Conservation (phyloP, 2,329 filamentous ascomycete species). For the Colletotrichum gigasporum region DNA sequence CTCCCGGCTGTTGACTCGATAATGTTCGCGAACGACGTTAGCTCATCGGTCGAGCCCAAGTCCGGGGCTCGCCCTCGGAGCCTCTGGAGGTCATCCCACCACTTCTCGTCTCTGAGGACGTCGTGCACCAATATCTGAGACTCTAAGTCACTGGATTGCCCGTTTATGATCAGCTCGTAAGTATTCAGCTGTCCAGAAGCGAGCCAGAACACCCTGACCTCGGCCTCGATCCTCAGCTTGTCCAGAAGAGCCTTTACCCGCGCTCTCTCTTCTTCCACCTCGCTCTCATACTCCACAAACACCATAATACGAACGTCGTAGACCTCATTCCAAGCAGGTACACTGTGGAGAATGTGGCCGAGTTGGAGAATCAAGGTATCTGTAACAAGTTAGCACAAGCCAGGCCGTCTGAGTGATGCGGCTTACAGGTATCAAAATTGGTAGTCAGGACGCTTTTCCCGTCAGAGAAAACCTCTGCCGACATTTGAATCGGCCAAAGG, state of each 20-base stretch:
- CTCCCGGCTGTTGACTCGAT: slow-evolving; percentile 53
- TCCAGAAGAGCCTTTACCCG: slow-evolving; percentile 79
- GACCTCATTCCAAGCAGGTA: slow-evolving; percentile 79
- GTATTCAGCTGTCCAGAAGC: slow-evolving; percentile 76
- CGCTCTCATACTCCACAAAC: slow-evolving; percentile 88
- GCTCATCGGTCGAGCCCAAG: slow-evolving; percentile 53
- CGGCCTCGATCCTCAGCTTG: slow-evolving; percentile 83
- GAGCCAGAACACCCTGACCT: slow-evolving; percentile 84
- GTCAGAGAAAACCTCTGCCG: slow-evolving; percentile 78
- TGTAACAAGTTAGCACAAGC: slow-evolving; percentile 37
- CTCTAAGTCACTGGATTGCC: slow-evolving; percentile 53
- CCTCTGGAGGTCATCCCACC: slow-evolving; percentile 81
- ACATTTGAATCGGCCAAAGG: slow-evolving; percentile 94
- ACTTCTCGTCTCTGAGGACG: slow-evolving; percentile 75
- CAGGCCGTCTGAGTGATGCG: background rate
- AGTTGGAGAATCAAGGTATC: slow-evolving; percentile 85
- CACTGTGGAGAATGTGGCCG: slow-evolving; percentile 84
- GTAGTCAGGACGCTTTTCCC: slow-evolving; percentile 78
- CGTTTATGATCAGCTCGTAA: slow-evolving; percentile 84
- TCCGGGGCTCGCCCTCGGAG: slow-evolving; percentile 53
- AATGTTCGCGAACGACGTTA: slow-evolving; percentile 53
- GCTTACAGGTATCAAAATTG: slow-evolving; percentile 88
- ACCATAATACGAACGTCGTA: slow-evolving; percentile 82
- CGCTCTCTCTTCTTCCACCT: slow-evolving; percentile 80
- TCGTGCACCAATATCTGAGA: slow-evolving; percentile 70